A percentile compares a stretch with the other conserved stretches of the same genome.
Conservation (phyloP, 805 yeast genomes). For the Pichia pseudocactophila region DNA sequence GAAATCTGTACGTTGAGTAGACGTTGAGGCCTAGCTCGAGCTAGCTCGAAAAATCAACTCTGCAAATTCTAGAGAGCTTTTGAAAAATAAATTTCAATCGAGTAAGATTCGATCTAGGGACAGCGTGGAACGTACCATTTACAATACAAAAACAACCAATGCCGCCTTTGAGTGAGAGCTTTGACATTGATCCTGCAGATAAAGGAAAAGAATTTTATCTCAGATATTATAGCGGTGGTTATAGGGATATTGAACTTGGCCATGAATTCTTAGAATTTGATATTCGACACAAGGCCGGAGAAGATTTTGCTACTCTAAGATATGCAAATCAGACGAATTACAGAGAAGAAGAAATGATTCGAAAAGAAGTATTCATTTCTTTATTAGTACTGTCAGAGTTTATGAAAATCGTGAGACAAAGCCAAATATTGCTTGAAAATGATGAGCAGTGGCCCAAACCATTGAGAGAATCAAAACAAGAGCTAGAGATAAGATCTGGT, state of each 20-base stretch:
- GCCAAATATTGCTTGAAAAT: conserved; percentile 33
- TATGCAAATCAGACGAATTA: conserved; percentile 41
- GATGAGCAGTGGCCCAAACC: conserved; percentile 35
- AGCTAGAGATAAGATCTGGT: conserved; percentile 32
- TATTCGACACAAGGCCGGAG: conserved; percentile 10
- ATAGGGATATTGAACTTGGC: conserved; percentile 24
- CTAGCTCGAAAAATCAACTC: no score
- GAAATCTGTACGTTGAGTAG: no score
- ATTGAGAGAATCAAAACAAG: conserved; percentile 33
- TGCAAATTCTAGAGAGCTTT: no score
- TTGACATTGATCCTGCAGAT: neutral
- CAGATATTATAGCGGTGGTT: conserved; percentile 33
- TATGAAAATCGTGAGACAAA: conserved; percentile 27
- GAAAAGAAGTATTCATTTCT: conserved; percentile 31
- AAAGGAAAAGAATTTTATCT: conserved; percentile 23
- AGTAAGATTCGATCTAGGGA: no score
- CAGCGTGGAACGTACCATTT: no score
- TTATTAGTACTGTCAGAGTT: conserved; percentile 28
- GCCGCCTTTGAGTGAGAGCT: neutral
- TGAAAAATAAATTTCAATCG: no score
- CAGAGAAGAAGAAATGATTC: conserved; percentile 33
- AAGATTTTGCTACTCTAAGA: conserved; percentile 16
- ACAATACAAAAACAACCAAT: no score
- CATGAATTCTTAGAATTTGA: conserved; percentile 35
- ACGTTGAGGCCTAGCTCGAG: no score